These are phyloP conservation scores for Zygnema circumcarinatum DNA, from an alignment of 139 green algal genomes.

Conservation along the genomic window DNA sequence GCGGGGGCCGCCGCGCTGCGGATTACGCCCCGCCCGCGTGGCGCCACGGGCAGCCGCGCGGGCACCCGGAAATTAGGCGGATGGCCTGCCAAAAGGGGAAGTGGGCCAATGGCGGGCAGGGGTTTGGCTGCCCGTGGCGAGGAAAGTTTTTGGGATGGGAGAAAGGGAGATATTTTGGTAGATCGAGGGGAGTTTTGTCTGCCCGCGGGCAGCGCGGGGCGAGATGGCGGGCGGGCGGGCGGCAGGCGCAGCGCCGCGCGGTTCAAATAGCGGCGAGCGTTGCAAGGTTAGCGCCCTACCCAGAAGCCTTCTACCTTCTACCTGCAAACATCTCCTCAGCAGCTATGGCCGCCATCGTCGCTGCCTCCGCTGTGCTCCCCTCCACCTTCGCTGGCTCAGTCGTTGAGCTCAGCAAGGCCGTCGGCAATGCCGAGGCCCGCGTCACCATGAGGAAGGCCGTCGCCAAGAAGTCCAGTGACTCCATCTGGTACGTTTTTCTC, in stretches of 20 bases:
- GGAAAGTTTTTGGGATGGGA: too few species aligned
- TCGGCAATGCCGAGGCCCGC: conserved; percentile 46
- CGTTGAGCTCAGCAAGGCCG: conserved; percentile 35
- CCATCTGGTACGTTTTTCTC: conserved; percentile 14
- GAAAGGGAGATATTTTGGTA: too few species aligned
- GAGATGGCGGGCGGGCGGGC: not conserved
- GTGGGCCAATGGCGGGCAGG: too few species aligned
- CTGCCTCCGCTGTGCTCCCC: conserved; percentile 20
- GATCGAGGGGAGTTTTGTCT: too few species aligned
- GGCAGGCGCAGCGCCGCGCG: not conserved
- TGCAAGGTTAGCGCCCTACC: not conserved
- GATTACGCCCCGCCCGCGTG: too few species aligned
- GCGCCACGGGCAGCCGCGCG: too few species aligned
- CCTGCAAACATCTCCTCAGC: not conserved
- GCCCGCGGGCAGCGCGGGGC: not conserved
- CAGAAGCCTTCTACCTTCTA: not conserved
- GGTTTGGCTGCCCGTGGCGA: too few species aligned
- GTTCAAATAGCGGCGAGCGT: not conserved
- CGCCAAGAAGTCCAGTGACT: conserved; percentile 39
- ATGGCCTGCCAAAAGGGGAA: too few species aligned
- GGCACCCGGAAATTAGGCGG: too few species aligned
- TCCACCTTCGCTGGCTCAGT: conserved; percentile 57
- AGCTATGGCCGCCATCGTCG: conserved; percentile 44
- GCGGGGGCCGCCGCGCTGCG: too few species aligned
- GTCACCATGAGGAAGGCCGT: conserved; percentile 55